These are phyloP conservation scores for Fusarium sp. DNA, from an alignment of 2,329 filamentous ascomycete genomes.

Conservation along the genomic window DNA sequence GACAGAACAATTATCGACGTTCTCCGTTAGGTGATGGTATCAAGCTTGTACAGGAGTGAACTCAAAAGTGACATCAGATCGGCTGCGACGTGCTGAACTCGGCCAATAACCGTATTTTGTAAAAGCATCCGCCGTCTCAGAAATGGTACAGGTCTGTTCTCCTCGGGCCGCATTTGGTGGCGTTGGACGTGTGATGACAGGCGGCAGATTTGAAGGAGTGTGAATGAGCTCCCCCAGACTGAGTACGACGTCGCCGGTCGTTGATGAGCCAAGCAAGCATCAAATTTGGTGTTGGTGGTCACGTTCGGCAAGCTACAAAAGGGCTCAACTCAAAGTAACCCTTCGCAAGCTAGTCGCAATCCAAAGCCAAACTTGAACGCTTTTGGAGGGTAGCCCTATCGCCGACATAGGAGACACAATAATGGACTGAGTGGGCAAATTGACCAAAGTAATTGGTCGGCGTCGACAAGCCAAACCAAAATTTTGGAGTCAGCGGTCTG, in stretches of 20 bases:
- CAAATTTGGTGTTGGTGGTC: conserved; percentile 2
- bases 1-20: conserved; percentile 11
- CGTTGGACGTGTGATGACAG: conserved; percentile 25
- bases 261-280: conserved; percentile 13
- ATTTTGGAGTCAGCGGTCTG: conserved; percentile 37
- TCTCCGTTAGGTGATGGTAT: conserved; percentile 14
- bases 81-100: conserved; percentile 2
- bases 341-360: conserved; percentile 7
- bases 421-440: conserved; percentile 1
- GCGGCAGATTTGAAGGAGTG: conserved; percentile 14
- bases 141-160: conserved; percentile 7
- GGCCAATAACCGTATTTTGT: not conserved
- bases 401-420: conserved; percentile 24
- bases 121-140: conserved; percentile 1
- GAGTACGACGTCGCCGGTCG: not conserved
- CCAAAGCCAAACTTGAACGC: conserved; percentile 21
- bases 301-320: conserved; percentile 15
- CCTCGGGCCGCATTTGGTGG: conserved; percentile 32
- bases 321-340: conserved; percentile 4
- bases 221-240: conserved; percentile 13
- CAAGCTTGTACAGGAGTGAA: conserved; percentile 7
- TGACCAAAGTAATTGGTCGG: conserved; percentile 22
- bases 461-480: conserved; percentile 17
- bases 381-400: conserved; percentile 34
- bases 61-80: conserved; percentile 1